Evolutionary conservation across 2,329 filamentous ascomycete species (phyloP), one percentile per base, ranked within the genome.

Genomic region (Dactylellina cionopaga): DNA sequence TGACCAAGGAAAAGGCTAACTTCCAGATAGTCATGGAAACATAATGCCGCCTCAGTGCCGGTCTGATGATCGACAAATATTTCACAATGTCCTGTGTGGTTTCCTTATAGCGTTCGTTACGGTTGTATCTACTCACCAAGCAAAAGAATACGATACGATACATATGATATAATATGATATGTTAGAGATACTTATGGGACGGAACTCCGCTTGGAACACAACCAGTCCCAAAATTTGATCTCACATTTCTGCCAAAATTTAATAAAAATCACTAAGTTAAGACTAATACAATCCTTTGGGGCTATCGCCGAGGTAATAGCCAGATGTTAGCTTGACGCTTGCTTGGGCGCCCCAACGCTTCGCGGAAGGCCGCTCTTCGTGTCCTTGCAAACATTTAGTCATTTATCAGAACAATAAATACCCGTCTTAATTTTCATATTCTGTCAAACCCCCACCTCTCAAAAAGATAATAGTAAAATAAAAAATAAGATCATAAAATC

Each of bases 291-390:
- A 47, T 49, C 46, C 41, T 22, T 41, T 41, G 44, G 43, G 49
- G 55, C 51, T 44, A 41, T 49, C 60, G 49, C 49, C 51, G 60
- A 49, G 44, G 19, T 29, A 25, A 37, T 49, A 33, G 59, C 47
- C n/a, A 47, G 49, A 49, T 39, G 41, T 22, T 65, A 47, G 43
- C n/a, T 49, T 29, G 11, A 13, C 29, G 31, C 15, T n/a, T 25
- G 4, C 49, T 54, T 54, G n/a, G n/a, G n/a, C n/a, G n/a, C n/a
- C n/a, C n/a, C 39, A n/a, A 54, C 17, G 29, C 19, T 39, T 25
- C 17, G 29, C 5, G 27, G 25, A 22, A 22, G n/a, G n/a, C n/a
- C n/a, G n/a, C n/a, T n/a, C n/a, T n/a, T n/a, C n/a, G n/a, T n/a
- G n/a, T n/a, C n/a, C n/a, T n/a, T n/a, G n/a, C n/a, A n/a, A n/a